Percentiles rank a stretch among this genome's conserved stretches.
Conservation (phyloP, 495 filamentous ascomycete genomes). For the Tuber magnatum region DNA sequence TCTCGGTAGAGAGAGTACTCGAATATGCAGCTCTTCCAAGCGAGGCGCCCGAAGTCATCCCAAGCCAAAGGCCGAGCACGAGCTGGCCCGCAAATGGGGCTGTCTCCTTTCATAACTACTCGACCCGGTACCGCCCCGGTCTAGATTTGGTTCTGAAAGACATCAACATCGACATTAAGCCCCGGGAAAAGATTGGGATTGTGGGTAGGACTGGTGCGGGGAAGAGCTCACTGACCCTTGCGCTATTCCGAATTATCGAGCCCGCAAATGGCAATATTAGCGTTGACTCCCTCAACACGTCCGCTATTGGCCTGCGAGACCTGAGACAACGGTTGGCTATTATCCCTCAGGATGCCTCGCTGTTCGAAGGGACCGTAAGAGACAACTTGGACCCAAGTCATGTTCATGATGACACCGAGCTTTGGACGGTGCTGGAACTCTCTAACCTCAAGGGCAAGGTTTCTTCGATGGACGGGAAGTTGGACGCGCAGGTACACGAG, state of each 20-base stretch:
- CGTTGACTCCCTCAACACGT: conserved; percentile 84
- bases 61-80: conserved; percentile 72
- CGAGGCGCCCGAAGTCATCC: conserved; percentile 91
- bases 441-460: conserved; percentile 90
- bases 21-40: conserved; percentile 91
- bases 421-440: conserved; percentile 96
- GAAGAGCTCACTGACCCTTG: conserved; percentile 89
- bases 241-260: conserved; percentile 95
- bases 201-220: conserved; percentile 94
- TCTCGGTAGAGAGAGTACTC: conserved; percentile 94
- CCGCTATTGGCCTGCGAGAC: conserved; percentile 81
- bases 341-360: conserved; percentile 94
- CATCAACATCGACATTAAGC: conserved; percentile 82
- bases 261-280: conserved; percentile 68
- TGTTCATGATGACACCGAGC: conserved; percentile 92
- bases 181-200: conserved; percentile 95
- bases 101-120: conserved; percentile 88
- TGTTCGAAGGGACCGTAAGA: conserved; percentile 92
- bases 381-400: conserved; percentile 95
- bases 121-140: conserved; percentile 79
- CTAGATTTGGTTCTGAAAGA: conserved; percentile 89
- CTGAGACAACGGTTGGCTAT: conserved; percentile 87
- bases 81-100: conserved; percentile 89
- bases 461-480: conserved; percentile 73
- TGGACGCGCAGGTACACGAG: conserved; percentile 89